Conservation (phyloP, 2,329 filamentous ascomycete species). For the Coleophoma eucalyptorum region DNA sequence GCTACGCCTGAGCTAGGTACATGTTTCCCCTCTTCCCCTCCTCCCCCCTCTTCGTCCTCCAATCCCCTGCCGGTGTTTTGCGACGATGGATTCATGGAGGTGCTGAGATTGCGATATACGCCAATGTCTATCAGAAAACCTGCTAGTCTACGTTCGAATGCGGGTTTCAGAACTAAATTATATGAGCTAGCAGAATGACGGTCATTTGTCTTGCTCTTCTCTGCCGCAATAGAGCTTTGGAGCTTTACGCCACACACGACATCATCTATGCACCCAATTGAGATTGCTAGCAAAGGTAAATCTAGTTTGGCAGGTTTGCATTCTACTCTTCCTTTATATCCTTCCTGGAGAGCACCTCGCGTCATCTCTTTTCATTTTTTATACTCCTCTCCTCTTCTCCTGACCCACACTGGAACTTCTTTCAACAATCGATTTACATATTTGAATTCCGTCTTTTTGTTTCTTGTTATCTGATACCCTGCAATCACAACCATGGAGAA, state of each 20-base stretch:
- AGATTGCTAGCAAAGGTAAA: not conserved
- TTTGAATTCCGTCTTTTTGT: not conserved
- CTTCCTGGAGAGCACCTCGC: not conserved
- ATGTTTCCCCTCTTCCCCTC: too few species aligned
- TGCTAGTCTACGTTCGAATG: not conserved
- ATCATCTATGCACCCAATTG: not conserved
- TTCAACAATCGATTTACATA: not conserved
- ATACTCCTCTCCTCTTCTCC: not conserved
- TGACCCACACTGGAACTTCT: not conserved
- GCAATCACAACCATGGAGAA: slow-evolving; percentile 23
- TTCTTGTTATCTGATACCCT: slow-evolving; percentile 3
- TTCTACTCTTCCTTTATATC: too few species aligned
- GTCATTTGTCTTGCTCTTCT: not conserved
- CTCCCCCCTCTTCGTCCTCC: too few species aligned
- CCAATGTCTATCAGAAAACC: too few species aligned
- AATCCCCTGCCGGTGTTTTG: too few species aligned
- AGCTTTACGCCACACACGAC: not conserved
- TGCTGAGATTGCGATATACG: too few species aligned
- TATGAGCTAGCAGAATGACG: not conserved
- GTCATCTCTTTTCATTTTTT: not conserved
- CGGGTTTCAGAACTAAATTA: not conserved
- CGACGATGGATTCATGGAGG: too few species aligned
- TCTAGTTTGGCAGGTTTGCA: not conserved
- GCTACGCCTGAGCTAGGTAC: too few species aligned
- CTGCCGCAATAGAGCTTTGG: not conserved